Base-by-base conservation (phyloP, 306 rosid genomes). In the Fagus sylvatica region DNA sequence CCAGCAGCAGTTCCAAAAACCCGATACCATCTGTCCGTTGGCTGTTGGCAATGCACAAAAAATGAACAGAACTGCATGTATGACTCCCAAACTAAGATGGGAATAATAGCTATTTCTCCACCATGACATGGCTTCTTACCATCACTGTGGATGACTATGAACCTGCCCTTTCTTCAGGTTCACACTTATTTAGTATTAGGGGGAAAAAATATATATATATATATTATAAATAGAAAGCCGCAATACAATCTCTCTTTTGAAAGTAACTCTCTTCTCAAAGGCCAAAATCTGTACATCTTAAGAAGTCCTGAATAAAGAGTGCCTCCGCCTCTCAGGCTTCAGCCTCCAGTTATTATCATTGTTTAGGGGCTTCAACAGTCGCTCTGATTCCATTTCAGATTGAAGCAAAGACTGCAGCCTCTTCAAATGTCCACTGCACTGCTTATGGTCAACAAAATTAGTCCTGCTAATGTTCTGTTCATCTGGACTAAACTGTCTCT, bases 331-430 rank as follows among this genome's bases (percentile, higher is more conserved):
- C 34, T 90, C 96, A 30, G 87, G 80, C 78, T 88, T 96, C 81
- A 85, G 78, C 82, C 90, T 91, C 89, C 96, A 2, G 69, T 71
- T 85, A 76, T 78, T 86, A 71, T 93, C 98, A 4, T 76, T 74
- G 78, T 81, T 88, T 68, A 87, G 57, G 2, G 96, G 84, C 77
- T 89, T 91, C 78, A 91, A 84, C 76, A 87, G 53, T 54, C 91
- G 82, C 69, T 88, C 96, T 15, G 80, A 48, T 85, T 93, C 97
- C 37, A 79, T 85, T 85, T 89, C 99, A 17, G 94, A 80, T 48
- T 86, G 94, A 69, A 93, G 87, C 80, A 86, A 84, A 49, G 98
- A 87, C 80, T 93, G 97, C 57, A 95, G 87, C 85, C 93, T 87
- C 93, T 88, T 93, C 87, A 96, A 80, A 79, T 93, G 88, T 28